A percentile compares a stretch with the other conserved stretches of the same genome.
phyloP scores from a whole-genome alignment of 2,329 filamentous ascomycete species.

The Boeremia exigua region DNA sequence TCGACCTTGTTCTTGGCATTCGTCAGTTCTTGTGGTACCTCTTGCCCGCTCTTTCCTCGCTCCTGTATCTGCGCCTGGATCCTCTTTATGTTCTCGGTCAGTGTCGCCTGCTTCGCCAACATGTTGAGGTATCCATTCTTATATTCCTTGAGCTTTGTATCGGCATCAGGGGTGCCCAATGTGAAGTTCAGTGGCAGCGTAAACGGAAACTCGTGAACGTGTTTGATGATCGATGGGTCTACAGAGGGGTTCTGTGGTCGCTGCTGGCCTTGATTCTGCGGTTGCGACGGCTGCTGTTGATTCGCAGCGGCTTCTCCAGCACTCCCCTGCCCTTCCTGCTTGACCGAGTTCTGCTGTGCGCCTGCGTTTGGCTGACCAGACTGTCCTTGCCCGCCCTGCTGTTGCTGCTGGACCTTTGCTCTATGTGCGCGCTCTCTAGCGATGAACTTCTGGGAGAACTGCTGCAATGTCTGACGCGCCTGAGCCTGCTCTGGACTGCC shows the following conservation, averaged over 20 bases:
- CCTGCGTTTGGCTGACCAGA: slow-evolving; percentile 24
- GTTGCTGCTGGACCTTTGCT: slow-evolving; percentile 37
- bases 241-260: slow-evolving; percentile 25
- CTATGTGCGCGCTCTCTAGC: slow-evolving; percentile 53
- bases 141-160: slow-evolving; percentile 45
- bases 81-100: slow-evolving; percentile 33
- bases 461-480: slow-evolving; percentile 58
- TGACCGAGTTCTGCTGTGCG: slow-evolving; percentile 36
- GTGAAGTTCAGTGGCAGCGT: slow-evolving; percentile 37
- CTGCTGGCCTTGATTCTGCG: slow-evolving; percentile 18
- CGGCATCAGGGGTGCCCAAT: slow-evolving; percentile 44
- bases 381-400: slow-evolving; percentile 31
- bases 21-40: slow-evolving; percentile 40
- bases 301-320: slow-evolving; percentile 2
- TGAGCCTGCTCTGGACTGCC: slow-evolving; percentile 58
- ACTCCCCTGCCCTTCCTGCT: slow-evolving; percentile 25
- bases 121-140: slow-evolving; percentile 44
- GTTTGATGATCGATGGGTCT: slow-evolving; percentile 45
- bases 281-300: slow-evolving; percentile 15
- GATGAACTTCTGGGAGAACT: slow-evolving; percentile 60
- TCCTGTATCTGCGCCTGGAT: slow-evolving; percentile 39
- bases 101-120: slow-evolving; percentile 40
- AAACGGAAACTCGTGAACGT: slow-evolving; percentile 46
- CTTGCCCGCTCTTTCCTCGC: slow-evolving; percentile 40
- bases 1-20: slow-evolving; percentile 36